A percentile compares a stretch with the other conserved stretches of the same genome.
These are phyloP conservation scores for Viola pubescens DNA, from an alignment of 441 rosid species.

Conservation along the genomic window DNA sequence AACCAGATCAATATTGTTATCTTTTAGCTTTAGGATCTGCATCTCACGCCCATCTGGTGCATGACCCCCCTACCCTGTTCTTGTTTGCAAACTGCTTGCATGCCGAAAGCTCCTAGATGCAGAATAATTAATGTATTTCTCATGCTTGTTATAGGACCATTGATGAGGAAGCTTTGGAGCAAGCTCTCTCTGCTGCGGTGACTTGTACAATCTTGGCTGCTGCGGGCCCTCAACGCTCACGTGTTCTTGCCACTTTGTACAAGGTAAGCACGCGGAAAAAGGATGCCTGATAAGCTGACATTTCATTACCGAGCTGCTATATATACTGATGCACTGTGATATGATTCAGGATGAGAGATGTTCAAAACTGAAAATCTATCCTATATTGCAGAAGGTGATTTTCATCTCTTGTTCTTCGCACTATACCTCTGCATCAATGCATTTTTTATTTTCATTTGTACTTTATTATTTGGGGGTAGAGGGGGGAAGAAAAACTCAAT, in stretches of 20 bases:
- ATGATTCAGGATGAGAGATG: conserved; percentile 87
- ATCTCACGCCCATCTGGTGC: neutral
- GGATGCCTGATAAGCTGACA: neutral
- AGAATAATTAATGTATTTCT: neutral
- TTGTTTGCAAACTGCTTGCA: neutral
- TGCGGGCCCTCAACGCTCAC: conserved; percentile 98
- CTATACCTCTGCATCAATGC: neutral
- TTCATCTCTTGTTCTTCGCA: neutral
- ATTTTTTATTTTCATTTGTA: conserved; percentile 3
- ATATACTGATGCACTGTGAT: conserved; percentile 21
- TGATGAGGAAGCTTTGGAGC: conserved; percentile 90
- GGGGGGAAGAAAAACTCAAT: neutral
- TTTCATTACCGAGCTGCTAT: conserved; percentile 8
- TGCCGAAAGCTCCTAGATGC: neutral
- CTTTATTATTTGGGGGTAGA: neutral
- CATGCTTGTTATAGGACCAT: conserved; percentile 51
- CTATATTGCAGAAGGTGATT: conserved; percentile 83
- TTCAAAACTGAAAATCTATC: conserved; percentile 86
- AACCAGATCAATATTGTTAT: too few species aligned
- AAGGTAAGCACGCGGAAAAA: conserved; percentile 42
- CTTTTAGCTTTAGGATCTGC: neutral
- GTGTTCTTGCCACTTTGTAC: conserved; percentile 93
- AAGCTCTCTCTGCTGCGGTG: conserved; percentile 91
- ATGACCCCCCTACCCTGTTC: neutral
- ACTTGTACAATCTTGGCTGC: conserved; percentile 97